phyloP scores from a whole-genome alignment of 306 rosid genomes.

The Hippophae rhamnoides region DNA sequence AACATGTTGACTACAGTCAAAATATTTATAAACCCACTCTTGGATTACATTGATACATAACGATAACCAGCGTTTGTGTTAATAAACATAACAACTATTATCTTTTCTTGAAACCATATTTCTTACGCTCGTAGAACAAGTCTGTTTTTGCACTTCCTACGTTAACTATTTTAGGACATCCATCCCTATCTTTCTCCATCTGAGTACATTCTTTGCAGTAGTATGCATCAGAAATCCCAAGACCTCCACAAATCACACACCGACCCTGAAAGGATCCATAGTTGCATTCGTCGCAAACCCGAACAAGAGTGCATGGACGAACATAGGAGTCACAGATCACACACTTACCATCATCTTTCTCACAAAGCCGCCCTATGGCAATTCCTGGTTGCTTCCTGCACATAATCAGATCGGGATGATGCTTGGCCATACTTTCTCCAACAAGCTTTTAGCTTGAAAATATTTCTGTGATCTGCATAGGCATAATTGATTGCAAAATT shows the following conservation, averaged over 20 bases:
- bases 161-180: constrained; percentile 88
- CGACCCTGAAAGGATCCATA: constrained; percentile 72
- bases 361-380: constrained; percentile 71
- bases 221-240: constrained; percentile 86
- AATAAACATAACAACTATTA: constrained; percentile 15
- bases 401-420: constrained; percentile 88
- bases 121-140: constrained; percentile 79
- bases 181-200: constrained; percentile 90
- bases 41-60: not conserved
- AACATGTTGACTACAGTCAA: too few species aligned
- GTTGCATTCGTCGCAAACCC: constrained; percentile 88
- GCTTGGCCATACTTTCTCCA: constrained; percentile 54
- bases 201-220: constrained; percentile 97
- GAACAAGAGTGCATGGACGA: constrained; percentile 83
- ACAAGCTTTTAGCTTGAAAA: not conserved
- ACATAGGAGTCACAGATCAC: constrained; percentile 80
- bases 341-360: constrained; percentile 86
- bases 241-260: constrained; percentile 87
- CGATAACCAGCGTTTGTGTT: not conserved
- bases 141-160: constrained; percentile 84
- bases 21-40: not conserved
- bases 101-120: constrained; percentile 89
- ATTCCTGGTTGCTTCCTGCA: constrained; percentile 87
- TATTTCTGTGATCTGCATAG: not conserved
- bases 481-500: not conserved